Evolutionary conservation across 768 basidiomycete genomes (phyloP).

Genomic region (Russula sp.): DNA sequence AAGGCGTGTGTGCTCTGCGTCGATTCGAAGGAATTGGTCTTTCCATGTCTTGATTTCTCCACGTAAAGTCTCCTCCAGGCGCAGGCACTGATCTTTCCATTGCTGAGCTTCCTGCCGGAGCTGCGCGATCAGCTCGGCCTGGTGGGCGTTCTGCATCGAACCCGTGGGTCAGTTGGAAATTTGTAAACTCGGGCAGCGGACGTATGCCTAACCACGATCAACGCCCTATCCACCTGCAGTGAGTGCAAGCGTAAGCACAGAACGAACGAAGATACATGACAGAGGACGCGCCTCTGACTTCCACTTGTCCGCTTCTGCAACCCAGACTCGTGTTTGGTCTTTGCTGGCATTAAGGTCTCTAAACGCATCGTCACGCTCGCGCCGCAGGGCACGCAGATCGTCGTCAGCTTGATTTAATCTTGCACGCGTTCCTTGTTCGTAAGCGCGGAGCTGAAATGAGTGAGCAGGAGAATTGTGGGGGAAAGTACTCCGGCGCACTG

Average conservation of each 20-base stretch:
- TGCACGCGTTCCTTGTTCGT: slow-evolving; percentile 21
- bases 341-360: slow-evolving; percentile 10
- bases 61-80: slow-evolving; percentile 39
- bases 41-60: too few relatives aligned
- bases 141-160: slow-evolving; percentile 47
- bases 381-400: slow-evolving; percentile 17
- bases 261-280: not conserved
- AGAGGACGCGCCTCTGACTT: slow-evolving; percentile 19
- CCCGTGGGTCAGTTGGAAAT: not conserved
- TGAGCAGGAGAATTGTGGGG: not conserved
- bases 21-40: too few relatives aligned
- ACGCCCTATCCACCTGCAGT: slow-evolving; percentile 10
- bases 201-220: not conserved
- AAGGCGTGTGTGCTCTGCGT: too few relatives aligned
- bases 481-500: slow-evolving; percentile 31
- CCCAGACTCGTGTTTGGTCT: slow-evolving; percentile 14
- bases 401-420: slow-evolving; percentile 15
- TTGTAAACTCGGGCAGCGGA: not conserved
- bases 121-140: slow-evolving; percentile 53
- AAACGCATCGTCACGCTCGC: slow-evolving; percentile 23
- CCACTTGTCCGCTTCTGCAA: slow-evolving; percentile 20
- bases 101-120: slow-evolving; percentile 59
- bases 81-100: slow-evolving; percentile 63
- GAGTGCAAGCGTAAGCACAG: not conserved
- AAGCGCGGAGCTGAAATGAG: slow-evolving; percentile 18